Evolutionary conservation across 2,329 filamentous ascomycete genomes (phyloP).

Genomic region (Dissoconium aciculare): DNA sequence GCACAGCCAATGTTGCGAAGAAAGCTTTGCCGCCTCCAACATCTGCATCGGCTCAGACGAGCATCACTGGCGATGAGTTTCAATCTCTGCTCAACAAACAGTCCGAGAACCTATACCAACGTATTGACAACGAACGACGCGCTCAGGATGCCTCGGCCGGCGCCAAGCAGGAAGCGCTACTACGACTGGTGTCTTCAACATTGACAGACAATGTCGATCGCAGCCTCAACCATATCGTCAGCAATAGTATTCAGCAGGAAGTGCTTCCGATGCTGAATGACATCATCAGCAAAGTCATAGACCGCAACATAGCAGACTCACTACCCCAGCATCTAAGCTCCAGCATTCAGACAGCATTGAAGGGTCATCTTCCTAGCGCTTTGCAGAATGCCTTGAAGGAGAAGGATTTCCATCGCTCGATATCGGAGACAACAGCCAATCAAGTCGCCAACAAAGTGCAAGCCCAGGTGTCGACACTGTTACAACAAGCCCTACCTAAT

Average conservation of each 20-base stretch:
- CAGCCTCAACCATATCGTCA: constrained; percentile 62
- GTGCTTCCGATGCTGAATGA: constrained; percentile 62
- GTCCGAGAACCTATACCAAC: constrained; percentile 42
- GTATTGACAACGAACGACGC: constrained; percentile 54
- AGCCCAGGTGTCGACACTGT: constrained; percentile 45
- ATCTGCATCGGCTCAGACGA: constrained; percentile 4
- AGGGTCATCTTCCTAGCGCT: constrained; percentile 51
- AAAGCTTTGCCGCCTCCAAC: constrained; percentile 8
- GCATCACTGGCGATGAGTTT: constrained; percentile 6
- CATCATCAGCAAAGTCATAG: constrained; percentile 51
- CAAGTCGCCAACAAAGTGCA: constrained; percentile 55
- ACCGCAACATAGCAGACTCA: constrained; percentile 54
- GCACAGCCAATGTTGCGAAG: constrained; percentile 11
- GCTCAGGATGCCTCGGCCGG: constrained; percentile 46
- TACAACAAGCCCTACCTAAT: constrained; percentile 34
- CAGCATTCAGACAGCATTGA: constrained; percentile 57
- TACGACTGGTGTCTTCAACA: constrained; percentile 53
- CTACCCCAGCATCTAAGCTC: constrained; percentile 52
- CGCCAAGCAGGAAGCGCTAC: constrained; percentile 54
- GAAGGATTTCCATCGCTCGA: constrained; percentile 53
- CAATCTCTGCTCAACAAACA: constrained; percentile 28
- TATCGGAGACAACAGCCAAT: constrained; percentile 57
- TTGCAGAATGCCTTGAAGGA: constrained; percentile 56
- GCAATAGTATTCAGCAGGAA: constrained; percentile 56
- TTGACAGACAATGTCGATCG: constrained; percentile 59